These are phyloP conservation scores for Neonectria punicea DNA, from an alignment of 2,329 filamentous ascomycete species.

Conservation along the genomic window DNA sequence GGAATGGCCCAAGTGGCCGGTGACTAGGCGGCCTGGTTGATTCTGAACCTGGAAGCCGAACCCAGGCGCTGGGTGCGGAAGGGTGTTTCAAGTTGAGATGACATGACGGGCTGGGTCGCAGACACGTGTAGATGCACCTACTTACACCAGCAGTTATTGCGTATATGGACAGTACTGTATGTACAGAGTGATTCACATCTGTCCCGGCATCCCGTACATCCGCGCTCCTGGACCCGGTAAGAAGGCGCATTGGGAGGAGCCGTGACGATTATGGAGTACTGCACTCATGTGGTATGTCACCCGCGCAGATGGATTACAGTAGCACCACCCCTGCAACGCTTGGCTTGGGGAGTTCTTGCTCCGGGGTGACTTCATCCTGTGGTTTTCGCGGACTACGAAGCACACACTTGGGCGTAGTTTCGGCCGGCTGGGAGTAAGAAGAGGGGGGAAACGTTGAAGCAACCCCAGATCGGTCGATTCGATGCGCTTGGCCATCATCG, in stretches of 20 bases:
- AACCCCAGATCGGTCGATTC: not conserved
- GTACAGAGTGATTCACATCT: not conserved
- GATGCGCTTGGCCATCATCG: constrained; percentile 7
- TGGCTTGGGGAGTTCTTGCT: not conserved
- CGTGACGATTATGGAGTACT: not conserved
- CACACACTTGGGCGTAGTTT: not conserved
- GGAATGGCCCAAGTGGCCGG: not conserved
- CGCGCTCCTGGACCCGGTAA: not conserved
- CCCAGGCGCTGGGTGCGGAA: not conserved
- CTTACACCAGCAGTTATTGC: not conserved
- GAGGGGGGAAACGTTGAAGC: not conserved
- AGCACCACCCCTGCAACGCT: not conserved
- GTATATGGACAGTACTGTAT: not conserved
- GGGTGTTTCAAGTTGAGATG: constrained; percentile 20
- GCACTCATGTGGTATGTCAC: not conserved
- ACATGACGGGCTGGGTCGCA: not conserved
- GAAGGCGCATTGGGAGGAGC: not conserved
- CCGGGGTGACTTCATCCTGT: not conserved
- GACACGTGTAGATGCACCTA: not conserved
- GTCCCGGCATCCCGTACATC: not conserved
- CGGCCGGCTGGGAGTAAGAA: not conserved
- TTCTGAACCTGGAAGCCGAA: not conserved
- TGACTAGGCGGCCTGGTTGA: not conserved
- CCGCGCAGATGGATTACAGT: not conserved
- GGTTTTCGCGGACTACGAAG: too few relatives aligned